Evolutionary conservation across 371 early-diverging fungal species (phyloP).

Genomic region (Rhizomucor miehei): DNA sequence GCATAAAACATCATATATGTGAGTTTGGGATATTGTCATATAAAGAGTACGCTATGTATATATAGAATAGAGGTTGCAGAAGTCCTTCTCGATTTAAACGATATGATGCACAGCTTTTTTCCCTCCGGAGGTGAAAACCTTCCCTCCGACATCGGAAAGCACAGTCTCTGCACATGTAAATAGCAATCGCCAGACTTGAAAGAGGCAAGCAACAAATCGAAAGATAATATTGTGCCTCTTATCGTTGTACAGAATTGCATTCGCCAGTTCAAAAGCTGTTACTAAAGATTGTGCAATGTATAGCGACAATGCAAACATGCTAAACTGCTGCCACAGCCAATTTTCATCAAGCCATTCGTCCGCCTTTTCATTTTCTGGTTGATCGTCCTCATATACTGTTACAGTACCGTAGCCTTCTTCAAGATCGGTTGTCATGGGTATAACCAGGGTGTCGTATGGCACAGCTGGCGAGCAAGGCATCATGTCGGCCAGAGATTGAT

Average conservation of each 20-base stretch:
- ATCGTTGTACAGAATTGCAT: neutral
- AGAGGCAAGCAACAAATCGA: slow-evolving; percentile 18
- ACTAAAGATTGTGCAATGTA: neutral
- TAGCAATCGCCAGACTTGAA: slow-evolving; percentile 31
- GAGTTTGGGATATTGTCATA: too few relatives aligned
- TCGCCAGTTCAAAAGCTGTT: neutral
- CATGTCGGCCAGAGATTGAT: slow-evolving; percentile 39
- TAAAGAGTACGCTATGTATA: too few relatives aligned
- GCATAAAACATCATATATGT: too few relatives aligned
- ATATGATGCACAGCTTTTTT: too few relatives aligned
- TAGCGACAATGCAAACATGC: neutral
- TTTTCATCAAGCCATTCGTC: slow-evolving; percentile 17
- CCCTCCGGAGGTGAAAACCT: too few relatives aligned
- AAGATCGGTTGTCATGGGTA: slow-evolving; percentile 3
- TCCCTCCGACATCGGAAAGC: slow-evolving; percentile 15
- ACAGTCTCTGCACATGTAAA: slow-evolving; percentile 34
- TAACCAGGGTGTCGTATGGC: slow-evolving; percentile 2
- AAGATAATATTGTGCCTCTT: slow-evolving; percentile 2
- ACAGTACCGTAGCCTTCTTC: slow-evolving; percentile 5
- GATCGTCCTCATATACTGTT: neutral
- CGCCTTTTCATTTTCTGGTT: slow-evolving; percentile 9
- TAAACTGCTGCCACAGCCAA: neutral
- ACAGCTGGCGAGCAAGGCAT: slow-evolving; percentile 9
- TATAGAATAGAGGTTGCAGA: too few relatives aligned
- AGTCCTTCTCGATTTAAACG: too few relatives aligned